These are phyloP conservation scores for Fusarium tanahbumbuense DNA, from an alignment of 2,329 filamentous ascomycete species.

Conservation along the genomic window DNA sequence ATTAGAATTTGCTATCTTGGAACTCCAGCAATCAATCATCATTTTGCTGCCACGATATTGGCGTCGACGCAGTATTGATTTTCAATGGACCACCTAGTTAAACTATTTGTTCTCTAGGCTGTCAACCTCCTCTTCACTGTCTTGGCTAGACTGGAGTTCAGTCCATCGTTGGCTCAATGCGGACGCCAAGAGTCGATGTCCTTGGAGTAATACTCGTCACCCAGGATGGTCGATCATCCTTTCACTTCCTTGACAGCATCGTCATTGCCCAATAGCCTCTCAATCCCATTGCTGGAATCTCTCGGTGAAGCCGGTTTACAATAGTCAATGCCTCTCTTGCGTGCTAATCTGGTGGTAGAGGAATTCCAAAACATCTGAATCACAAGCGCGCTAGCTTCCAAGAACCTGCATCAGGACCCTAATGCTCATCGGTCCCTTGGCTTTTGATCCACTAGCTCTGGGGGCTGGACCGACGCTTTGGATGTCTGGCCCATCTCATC, in stretches of 20 bases:
- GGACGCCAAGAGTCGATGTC: conserved; percentile 23
- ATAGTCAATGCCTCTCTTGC: background rate
- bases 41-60: conserved; percentile 5
- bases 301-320: background rate
- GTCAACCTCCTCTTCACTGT: conserved; percentile 6
- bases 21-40: background rate
- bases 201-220: conserved; percentile 24
- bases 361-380: conserved; percentile 9
- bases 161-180: conserved; percentile 18
- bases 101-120: conserved; percentile 13
- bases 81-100: conserved; percentile 1
- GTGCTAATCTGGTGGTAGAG: background rate
- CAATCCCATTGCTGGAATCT: background rate
- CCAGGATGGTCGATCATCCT: conserved; percentile 1
- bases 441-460: conserved; percentile 32
- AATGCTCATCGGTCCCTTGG: conserved; percentile 31
- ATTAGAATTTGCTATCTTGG: background rate
- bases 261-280: background rate
- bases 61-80: background rate
- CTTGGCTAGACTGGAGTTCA: conserved; percentile 22
- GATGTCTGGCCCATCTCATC: conserved; percentile 35
- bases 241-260: background rate
- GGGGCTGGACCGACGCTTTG: conserved; percentile 22
- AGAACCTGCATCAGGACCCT: conserved; percentile 27
- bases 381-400: conserved; percentile 36